A percentile compares a stretch with the other conserved stretches of the same genome.
phyloP scores from a whole-genome alignment of 192 early-diverging fungal genomes.

The Ramicandelaber brevisporus region DNA sequence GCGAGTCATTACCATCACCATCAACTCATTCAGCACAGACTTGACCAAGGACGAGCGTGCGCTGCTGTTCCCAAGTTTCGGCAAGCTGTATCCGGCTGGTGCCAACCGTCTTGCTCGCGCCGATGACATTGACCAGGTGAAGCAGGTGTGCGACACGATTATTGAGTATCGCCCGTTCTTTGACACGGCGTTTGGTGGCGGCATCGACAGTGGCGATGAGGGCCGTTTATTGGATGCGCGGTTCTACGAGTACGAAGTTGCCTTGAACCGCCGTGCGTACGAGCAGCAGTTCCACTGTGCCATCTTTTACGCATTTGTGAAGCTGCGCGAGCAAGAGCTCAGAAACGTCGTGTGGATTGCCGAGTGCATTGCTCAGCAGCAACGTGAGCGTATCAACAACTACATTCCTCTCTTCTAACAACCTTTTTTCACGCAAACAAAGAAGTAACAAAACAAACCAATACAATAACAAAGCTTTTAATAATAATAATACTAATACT shows the following conservation, averaged over 20 bases:
- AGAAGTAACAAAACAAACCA: no score
- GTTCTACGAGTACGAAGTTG: constrained; percentile 88
- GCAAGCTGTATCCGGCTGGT: constrained; percentile 83
- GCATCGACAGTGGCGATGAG: constrained; percentile 7
- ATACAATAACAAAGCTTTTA: no score
- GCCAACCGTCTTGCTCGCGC: constrained; percentile 50
- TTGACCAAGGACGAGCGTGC: constrained; percentile 86
- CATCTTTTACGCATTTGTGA: constrained; percentile 83
- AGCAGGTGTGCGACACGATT: constrained; percentile 55
- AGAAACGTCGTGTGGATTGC: constrained; percentile 98
- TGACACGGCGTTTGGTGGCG: constrained; percentile 9
- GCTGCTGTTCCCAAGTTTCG: constrained; percentile 79
- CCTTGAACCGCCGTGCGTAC: constrained; percentile 79
- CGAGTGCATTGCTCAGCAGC: constrained; percentile 94
- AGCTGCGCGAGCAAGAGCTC: constrained; percentile 96
- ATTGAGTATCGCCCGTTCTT: constrained; percentile 75
- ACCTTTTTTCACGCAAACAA: no score
- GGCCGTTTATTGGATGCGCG: constrained; percentile 71
- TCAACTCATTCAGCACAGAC: constrained; percentile 97
- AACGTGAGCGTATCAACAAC: constrained; percentile 83
- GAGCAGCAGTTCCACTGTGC: constrained; percentile 94
- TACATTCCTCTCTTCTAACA: constrained; percentile 76
- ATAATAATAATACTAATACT: no score
- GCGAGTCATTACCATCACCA: constrained; percentile 93
- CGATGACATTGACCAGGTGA: constrained; percentile 91